These are phyloP conservation scores for Backusella sp. DNA, from an alignment of 192 early-diverging fungal species.

Conservation along the genomic window DNA sequence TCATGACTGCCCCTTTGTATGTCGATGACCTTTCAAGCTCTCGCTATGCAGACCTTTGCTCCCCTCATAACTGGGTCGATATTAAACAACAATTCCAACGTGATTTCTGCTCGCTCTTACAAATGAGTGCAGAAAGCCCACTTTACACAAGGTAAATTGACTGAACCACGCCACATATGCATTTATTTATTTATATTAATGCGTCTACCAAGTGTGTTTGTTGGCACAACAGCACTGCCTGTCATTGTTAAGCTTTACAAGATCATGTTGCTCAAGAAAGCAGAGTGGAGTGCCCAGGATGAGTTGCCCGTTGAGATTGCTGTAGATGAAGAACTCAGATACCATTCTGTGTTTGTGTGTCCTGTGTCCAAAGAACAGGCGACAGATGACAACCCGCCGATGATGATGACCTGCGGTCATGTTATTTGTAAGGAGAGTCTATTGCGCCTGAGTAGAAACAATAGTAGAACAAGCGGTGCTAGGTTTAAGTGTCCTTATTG, in stretches of 20 bases:
- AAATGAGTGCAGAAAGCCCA: conserved; percentile 68
- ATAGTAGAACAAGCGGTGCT: conserved; percentile 44
- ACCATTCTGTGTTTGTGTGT: conserved; percentile 95
- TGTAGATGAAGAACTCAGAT: conserved; percentile 79
- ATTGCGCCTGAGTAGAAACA: conserved; percentile 73
- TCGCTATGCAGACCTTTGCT: conserved; percentile 46
- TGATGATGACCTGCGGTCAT: conserved; percentile 98
- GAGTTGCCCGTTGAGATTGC: conserved; percentile 95
- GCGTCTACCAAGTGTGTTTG: conserved; percentile 49
- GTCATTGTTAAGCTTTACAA: conserved; percentile 88
- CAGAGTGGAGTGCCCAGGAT: conserved; percentile 89
- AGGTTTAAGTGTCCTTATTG: conserved; percentile 99
- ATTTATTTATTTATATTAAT: neutral
- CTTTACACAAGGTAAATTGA: conserved; percentile 61
- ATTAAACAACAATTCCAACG: conserved; percentile 68
- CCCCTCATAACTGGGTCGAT: conserved; percentile 45
- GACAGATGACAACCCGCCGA: conserved; percentile 91
- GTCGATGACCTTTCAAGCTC: conserved; percentile 32
- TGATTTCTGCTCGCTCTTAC: conserved; percentile 77
- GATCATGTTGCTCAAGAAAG: conserved; percentile 82
- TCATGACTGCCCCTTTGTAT: conserved; percentile 42
- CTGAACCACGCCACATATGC: neutral
- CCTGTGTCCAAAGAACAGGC: conserved; percentile 97
- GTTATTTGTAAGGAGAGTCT: conserved; percentile 93
- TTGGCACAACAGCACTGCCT: conserved; percentile 88